Evolutionary conservation across 768 basidiomycete genomes (phyloP), one percentile per base, ranked within the genome.

Genomic region (Suillus occidentalis): DNA sequence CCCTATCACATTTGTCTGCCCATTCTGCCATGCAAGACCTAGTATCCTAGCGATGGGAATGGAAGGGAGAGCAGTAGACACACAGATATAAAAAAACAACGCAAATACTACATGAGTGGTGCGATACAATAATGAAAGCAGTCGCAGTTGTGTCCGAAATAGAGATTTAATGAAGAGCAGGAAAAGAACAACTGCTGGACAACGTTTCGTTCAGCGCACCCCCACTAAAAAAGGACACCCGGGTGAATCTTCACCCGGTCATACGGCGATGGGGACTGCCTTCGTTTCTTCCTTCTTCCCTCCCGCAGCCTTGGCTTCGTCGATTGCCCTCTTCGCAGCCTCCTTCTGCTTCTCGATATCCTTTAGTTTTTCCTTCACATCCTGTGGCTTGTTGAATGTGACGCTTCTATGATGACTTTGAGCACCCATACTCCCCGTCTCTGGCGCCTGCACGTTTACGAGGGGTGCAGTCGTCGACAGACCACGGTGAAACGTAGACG

Each of bases 401-500:
- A 92, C 79, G 63, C 87, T 92, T 72, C 82, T 84, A 73, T 93
- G 84, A 22, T 83, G 87, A 70, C 91, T 91, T 18, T 83, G 70
- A 7, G 79, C 84, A 28, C 85, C 83, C 77, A 90, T 89, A 22
- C 87, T 83, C 22, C 89, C 90, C 2, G 88, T 78, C 75, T 87
- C 88, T 8, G 90, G 89, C 0, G 82, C 83, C 6, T 80, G 73
- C 0, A 91, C 85, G 61, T 72, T 89, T 47, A 90, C 87, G 67
- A 90, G 68, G 8, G 89, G 88, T 0, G 85, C 84, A 34, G 77
- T 82, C 4, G 84, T 80, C 18, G 86, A 82, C 34, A 94, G 75
- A 0, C 92, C 92, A 25, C 91, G 89, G 72, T 94, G 91, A 83
- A 95, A 95, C 14, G 87, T 80, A 4, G 87, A 82, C 4, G 93